Percentiles rank a stretch among this genome's conserved stretches.
These are phyloP conservation scores for Eruca vesicaria DNA, from an alignment of 441 rosid genomes.

Conservation along the genomic window DNA sequence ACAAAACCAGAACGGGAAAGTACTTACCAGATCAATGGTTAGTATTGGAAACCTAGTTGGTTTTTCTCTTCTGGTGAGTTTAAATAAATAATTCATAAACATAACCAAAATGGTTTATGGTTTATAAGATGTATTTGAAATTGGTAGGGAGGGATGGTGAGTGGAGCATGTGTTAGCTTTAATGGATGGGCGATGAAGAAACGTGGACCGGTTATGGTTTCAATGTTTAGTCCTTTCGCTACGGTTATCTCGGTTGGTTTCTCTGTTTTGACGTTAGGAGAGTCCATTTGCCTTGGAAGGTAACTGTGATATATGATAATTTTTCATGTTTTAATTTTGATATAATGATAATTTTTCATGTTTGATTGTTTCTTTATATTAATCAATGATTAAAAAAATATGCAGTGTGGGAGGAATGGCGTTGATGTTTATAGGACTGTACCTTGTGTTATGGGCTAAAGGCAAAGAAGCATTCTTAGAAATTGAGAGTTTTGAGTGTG, in stretches of 20 bases:
- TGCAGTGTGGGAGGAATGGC: conserved; percentile 80
- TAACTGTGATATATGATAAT: conserved; percentile 27
- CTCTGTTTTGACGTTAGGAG: conserved; percentile 64
- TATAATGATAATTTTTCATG: no score
- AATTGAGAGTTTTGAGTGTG: conserved; percentile 39
- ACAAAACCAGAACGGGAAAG: conserved; percentile 36
- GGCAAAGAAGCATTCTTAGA: conserved; percentile 62
- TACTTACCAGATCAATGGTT: conserved; percentile 42
- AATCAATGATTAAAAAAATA: not conserved
- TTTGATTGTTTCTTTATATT: not conserved
- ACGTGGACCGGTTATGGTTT: conserved; percentile 86
- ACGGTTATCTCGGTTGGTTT: conserved; percentile 68
- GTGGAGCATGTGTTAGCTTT: conserved; percentile 78
- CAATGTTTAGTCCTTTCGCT: conserved; percentile 85
- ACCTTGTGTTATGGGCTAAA: conserved; percentile 88
- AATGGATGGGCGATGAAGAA: conserved; percentile 97
- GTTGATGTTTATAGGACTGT: conserved; percentile 75
- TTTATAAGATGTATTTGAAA: not conserved
- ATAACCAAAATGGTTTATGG: not conserved
- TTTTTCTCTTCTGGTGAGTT: conserved; percentile 61
- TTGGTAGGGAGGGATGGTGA: conserved; percentile 59
- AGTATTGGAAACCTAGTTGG: conserved; percentile 38
- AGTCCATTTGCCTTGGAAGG: conserved; percentile 69
- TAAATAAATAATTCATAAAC: not conserved
- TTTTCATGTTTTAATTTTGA: no score